These are phyloP conservation scores for Serendipita sp. DNA, from an alignment of 768 basidiomycete genomes.

Conservation along the genomic window DNA sequence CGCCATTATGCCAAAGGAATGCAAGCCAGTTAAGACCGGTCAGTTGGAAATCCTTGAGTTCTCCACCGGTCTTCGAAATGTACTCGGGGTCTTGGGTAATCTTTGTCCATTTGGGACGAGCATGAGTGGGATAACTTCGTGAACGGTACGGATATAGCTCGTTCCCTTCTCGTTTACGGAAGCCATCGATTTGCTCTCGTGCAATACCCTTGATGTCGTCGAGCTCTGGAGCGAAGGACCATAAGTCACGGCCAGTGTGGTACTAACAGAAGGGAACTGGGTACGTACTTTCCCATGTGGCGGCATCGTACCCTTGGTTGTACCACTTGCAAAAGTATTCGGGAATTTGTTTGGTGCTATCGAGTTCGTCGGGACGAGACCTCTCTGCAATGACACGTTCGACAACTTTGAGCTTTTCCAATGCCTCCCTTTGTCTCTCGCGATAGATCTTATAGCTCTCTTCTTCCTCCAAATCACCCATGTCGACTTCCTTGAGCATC, in stretches of 20 bases:
- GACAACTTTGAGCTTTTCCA: constrained; percentile 79
- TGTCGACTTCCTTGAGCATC: background rate
- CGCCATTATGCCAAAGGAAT: constrained; percentile 84
- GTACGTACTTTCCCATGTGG: constrained; percentile 76
- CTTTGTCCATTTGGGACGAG: constrained; percentile 65
- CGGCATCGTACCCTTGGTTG: constrained; percentile 79
- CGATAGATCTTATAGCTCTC: constrained; percentile 51
- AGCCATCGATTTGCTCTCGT: constrained; percentile 62
- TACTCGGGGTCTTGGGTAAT: constrained; percentile 82
- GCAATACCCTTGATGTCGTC: constrained; percentile 67
- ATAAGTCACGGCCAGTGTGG: background rate
- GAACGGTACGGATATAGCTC: constrained; percentile 77
- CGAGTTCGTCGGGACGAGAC: constrained; percentile 34
- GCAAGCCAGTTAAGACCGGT: constrained; percentile 98
- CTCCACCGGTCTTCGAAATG: constrained; percentile 56
- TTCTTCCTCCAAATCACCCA: background rate
- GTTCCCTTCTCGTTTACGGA: constrained; percentile 56
- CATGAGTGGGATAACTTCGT: constrained; percentile 39
- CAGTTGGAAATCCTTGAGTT: constrained; percentile 94
- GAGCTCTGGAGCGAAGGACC: background rate
- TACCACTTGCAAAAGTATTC: constrained; percentile 98
- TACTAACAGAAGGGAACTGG: background rate
- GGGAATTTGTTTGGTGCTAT: constrained; percentile 18
- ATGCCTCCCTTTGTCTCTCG: constrained; percentile 80
- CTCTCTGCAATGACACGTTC: constrained; percentile 79